Conservation (phyloP, 2,329 filamentous ascomycete species). For the Colletotrichum filicis region DNA sequence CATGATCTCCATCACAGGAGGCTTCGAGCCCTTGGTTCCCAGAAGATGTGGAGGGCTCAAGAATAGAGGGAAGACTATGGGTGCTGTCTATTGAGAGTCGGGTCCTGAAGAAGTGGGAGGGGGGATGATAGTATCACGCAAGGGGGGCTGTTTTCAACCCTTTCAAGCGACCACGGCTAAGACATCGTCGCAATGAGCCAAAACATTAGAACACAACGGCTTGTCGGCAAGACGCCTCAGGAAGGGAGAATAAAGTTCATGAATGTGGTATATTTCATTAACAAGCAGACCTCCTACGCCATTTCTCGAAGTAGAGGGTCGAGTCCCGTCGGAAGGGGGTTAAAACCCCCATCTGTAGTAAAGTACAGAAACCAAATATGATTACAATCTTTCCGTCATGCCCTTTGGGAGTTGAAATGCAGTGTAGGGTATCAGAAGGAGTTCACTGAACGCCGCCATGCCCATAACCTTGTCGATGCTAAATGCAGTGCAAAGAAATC, state of each 20-base stretch:
- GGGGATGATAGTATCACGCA: slow-evolving; percentile 9
- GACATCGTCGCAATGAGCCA: slow-evolving; percentile 8
- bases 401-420: slow-evolving; percentile 29
- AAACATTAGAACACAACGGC: not conserved
- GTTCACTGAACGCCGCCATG: slow-evolving; percentile 33
- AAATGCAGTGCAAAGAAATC: slow-evolving; percentile 28
- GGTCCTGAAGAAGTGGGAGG: not conserved
- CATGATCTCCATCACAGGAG: not conserved
- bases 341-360: not conserved
- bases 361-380: slow-evolving; percentile 21
- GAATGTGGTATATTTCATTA: slow-evolving; percentile 17
- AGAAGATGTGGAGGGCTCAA: not conserved
- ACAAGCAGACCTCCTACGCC: not conserved
- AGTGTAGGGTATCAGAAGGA: slow-evolving; percentile 36
- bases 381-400: slow-evolving; percentile 24
- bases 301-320: not conserved
- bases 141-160: slow-evolving; percentile 4
- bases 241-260: not conserved
- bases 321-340: not conserved
- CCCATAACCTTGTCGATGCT: slow-evolving; percentile 25
- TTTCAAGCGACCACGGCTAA: not conserved
- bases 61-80: slow-evolving; percentile 26
- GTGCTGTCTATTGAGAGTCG: not conserved
- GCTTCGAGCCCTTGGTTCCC: not conserved
- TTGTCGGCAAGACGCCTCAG: not conserved